Base-by-base conservation (phyloP, 768 basidiomycete genomes). In the Sistotremastrum niveocremeum region DNA sequence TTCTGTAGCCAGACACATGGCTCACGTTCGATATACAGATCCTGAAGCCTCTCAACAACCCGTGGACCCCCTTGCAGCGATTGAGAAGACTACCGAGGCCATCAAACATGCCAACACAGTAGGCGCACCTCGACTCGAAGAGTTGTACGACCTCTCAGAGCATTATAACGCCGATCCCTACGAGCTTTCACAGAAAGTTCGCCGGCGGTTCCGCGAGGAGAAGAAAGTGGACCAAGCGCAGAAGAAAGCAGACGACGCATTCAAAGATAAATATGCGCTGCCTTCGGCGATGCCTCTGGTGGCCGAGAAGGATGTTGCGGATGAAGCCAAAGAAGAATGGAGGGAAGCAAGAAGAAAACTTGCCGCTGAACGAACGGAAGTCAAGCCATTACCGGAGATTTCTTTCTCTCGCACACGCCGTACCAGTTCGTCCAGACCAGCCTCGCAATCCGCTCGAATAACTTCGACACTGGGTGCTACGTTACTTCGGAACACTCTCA, bases 131-230 rank as follows among this genome's bases (percentile, higher is more conserved):
- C 81, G 91, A 3, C 66, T 99, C 28, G 84, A 88, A 54, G 76
- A 81, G 1, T 67, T 99, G 32, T 79, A 88, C 54, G 65, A 71
- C 30, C 69, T 79, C 3, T 88, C 90, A 28, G 80, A 87, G 51
- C 79, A 77, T 36, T 79, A 78, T 55, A 85, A 86, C 53, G 62
- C 77, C 2, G 95, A 99, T 64, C 95, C 95, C 0, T 98, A 94
- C 55, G 50, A 73, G 1, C 74, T 89, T 11, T 93, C 89, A 2
- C 58, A 65, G 9, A 78, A 77, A 53, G 71, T 81, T 2, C 77
- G 95, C 37, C 82, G 82, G 55, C 74, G 75, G 12, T 95, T 98
- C 58, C 77, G 95, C 3, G 76, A 79, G 49, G 84, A 84, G 50
- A 99, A 97, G 68, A 86, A 82, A 63, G 61, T 83, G 0, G 79